Conservation (phyloP, 176 grass and related monocot genomes). For the Saccharum officinarum region DNA sequence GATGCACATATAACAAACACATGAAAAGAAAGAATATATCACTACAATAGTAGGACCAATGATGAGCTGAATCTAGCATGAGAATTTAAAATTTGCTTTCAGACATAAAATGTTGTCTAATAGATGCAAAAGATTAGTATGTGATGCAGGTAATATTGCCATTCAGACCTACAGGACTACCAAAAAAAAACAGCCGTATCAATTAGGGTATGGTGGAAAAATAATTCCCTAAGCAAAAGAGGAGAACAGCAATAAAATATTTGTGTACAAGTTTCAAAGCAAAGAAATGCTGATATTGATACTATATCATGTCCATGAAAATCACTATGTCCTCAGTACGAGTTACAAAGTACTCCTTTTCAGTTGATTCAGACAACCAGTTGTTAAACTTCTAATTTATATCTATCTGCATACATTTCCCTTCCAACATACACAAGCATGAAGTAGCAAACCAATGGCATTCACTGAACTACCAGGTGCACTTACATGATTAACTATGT, state of each 20-base stretch:
- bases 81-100: constrained; percentile 17
- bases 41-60: not conserved
- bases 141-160: constrained; percentile 12
- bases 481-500: constrained; percentile 88
- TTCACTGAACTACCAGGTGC: constrained; percentile 6
- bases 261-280: constrained; percentile 4
- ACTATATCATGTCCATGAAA: not conserved
- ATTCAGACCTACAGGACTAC: not conserved
- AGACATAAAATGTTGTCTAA: not conserved
- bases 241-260: constrained; percentile 1
- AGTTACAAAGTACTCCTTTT: constrained; percentile 2
- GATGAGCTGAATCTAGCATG: not conserved
- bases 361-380: constrained; percentile 19
- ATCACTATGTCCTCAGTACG: not conserved
- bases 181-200: not conserved
- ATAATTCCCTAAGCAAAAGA: constrained; percentile 25
- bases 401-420: constrained; percentile 1
- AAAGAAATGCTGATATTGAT: not conserved
- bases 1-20: constrained; percentile 4
- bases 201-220: not conserved
- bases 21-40: constrained; percentile 1
- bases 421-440: constrained; percentile 28
- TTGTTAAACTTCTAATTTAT: constrained; percentile 14
- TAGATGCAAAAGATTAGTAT: constrained; percentile 23
- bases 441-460: not conserved